Evolutionary conservation across 2,329 filamentous ascomycete species (phyloP).

Genomic region (Claviceps sp.): DNA sequence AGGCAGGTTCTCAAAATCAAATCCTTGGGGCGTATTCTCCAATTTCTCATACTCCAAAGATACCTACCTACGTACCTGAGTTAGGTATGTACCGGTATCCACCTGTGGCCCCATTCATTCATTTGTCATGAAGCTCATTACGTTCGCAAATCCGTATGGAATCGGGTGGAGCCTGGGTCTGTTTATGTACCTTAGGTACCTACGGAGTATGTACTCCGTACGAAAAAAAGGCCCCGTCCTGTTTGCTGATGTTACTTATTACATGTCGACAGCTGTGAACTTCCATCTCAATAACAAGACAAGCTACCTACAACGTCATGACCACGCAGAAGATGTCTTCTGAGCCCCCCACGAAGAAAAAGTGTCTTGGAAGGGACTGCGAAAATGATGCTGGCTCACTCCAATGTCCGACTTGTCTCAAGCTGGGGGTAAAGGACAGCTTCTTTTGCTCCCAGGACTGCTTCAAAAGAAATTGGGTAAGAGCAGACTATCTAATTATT

Average conservation of each 20-base stretch:
- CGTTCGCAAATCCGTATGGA: too few relatives aligned
- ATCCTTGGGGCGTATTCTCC: too few relatives aligned
- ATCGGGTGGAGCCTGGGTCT: background rate
- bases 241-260: background rate
- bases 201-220: too few relatives aligned
- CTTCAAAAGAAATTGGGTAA: constrained; percentile 98
- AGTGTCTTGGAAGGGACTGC: constrained; percentile 75
- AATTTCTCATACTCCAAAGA: too few relatives aligned
- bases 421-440: constrained; percentile 74
- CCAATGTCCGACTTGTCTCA: constrained; percentile 91
- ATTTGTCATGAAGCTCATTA: too few relatives aligned
- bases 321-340: constrained; percentile 23
- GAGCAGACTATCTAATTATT: constrained; percentile 11
- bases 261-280: background rate
- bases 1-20: too few relatives aligned
- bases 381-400: constrained; percentile 71
- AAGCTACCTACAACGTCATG: background rate
- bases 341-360: constrained; percentile 44
- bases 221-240: background rate
- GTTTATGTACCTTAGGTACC: too few relatives aligned
- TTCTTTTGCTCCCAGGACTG: constrained; percentile 98
- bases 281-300: background rate
- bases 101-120: too few relatives aligned
- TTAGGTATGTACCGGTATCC: too few relatives aligned
- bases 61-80: too few relatives aligned